Percentiles rank a stretch among this genome's conserved stretches.
phyloP scores from a whole-genome alignment of 352 stramenopile species.

The Phytophthora lateralis region DNA sequence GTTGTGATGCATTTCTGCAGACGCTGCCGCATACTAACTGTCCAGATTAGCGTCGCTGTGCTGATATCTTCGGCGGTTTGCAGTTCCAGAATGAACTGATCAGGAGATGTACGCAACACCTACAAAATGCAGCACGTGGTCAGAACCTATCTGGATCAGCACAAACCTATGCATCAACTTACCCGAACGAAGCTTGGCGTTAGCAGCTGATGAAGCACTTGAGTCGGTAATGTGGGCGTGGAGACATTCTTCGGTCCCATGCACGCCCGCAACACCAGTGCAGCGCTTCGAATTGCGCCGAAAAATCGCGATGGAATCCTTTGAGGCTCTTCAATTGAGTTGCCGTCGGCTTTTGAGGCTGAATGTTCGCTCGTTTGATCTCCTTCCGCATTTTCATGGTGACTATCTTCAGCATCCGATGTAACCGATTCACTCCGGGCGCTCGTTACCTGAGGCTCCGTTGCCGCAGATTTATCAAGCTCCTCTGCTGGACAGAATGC shows the following conservation, averaged over 20 bases:
- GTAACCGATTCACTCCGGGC: slow-evolving; percentile 35
- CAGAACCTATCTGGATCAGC: slow-evolving; percentile 6
- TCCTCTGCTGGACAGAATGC: slow-evolving; percentile 67
- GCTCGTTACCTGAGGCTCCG: slow-evolving; percentile 15
- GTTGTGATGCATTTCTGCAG: slow-evolving; percentile 56
- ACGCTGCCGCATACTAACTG: slow-evolving; percentile 63
- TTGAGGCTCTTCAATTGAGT: slow-evolving; percentile 23
- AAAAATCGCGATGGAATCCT: slow-evolving; percentile 50
- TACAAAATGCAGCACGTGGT: slow-evolving; percentile 17
- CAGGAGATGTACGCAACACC: slow-evolving; percentile 63
- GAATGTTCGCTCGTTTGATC: not conserved
- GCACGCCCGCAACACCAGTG: slow-evolving; percentile 63
- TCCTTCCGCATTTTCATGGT: slow-evolving; percentile 15
- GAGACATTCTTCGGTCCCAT: slow-evolving; percentile 43
- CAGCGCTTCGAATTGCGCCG: slow-evolving; percentile 57
- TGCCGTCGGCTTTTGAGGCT: not conserved
- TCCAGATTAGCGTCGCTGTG: slow-evolving; percentile 79
- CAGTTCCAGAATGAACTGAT: slow-evolving; percentile 64
- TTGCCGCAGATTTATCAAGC: slow-evolving; percentile 20
- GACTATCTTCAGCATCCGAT: slow-evolving; percentile 18
- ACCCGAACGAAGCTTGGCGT: slow-evolving; percentile 82
- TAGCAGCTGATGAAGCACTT: slow-evolving; percentile 79
- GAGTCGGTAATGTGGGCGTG: slow-evolving; percentile 30
- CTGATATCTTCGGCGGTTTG: slow-evolving; percentile 70
- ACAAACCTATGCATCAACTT: slow-evolving; percentile 9